phyloP scores from a whole-genome alignment of 2,329 filamentous ascomycete genomes.

The Arthroderma uncinatum region DNA sequence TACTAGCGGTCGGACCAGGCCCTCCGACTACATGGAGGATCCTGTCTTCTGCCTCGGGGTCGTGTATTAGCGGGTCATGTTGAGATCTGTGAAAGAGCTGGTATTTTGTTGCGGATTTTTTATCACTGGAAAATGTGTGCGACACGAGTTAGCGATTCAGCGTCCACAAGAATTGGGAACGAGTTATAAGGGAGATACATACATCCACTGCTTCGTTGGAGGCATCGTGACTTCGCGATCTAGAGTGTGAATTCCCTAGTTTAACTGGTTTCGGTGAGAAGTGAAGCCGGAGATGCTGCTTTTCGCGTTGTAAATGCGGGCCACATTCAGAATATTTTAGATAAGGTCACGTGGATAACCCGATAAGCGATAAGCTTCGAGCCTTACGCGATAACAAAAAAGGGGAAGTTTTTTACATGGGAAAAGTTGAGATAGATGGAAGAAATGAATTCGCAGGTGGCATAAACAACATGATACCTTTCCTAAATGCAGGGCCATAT shows the following conservation, averaged over 20 bases:
- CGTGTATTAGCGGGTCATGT: constrained; percentile 94
- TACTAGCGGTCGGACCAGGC: constrained; percentile 19
- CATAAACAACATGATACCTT: neutral
- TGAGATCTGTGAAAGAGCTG: constrained; percentile 55
- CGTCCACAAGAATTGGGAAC: neutral
- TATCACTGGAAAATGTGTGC: constrained; percentile 11
- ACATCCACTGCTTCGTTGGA: constrained; percentile 16
- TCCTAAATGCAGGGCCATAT: neutral
- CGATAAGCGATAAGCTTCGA: constrained; percentile 1
- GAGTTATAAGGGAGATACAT: neutral
- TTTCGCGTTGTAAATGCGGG: neutral
- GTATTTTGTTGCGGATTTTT: constrained; percentile 17
- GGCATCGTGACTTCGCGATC: constrained; percentile 12
- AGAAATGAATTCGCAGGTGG: neutral
- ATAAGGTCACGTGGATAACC: constrained; percentile 5
- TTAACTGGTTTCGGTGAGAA: neutral
- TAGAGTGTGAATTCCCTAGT: neutral
- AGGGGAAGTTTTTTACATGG: neutral
- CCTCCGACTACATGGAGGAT: constrained; percentile 62
- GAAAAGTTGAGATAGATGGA: neutral
- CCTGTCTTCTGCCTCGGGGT: constrained; percentile 77
- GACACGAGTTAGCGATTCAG: constrained; percentile 6
- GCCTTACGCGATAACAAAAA: neutral
- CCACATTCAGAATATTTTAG: constrained; percentile 3
- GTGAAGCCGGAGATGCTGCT: neutral